Base-by-base conservation (phyloP, 495 filamentous ascomycete species). In the Daldinia loculata region DNA sequence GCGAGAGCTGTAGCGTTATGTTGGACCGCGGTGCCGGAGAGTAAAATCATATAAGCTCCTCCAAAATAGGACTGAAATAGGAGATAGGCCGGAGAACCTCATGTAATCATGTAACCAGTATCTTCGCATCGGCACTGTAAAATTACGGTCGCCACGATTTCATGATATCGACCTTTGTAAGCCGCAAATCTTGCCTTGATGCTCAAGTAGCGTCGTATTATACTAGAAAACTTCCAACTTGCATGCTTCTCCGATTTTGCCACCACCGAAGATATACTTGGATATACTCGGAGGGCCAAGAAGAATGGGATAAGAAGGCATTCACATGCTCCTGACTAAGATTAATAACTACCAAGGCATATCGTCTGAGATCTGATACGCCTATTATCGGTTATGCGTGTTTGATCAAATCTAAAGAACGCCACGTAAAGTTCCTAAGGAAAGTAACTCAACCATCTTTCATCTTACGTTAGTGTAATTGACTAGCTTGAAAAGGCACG, bases 151-250 rank as follows among this genome's bases (percentile, higher is more conserved):
- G 53, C 43, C 57, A 60, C 34, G 45, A 34, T 14, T 41, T 53
- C 32, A 45, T 29, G 9, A 27, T 29, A n/a, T 19, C 14, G 17
- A 9, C 39, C 34, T 53, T 12, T 6, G 15, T 57, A 59, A 32
- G 36, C 36, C 45, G 69, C 32, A 38, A 61, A 72, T 61, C 39
- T 61, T 65, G 17, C 56, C 60, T 51, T 32, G 17, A 39, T 68
- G 53, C 4, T 61, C 52, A 38, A 43, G 55, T 57, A 64, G 61
- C 64, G 60, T 72, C 61, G 50, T 57, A 62, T 68, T 27, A 34
- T 58, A 51, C 52, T 57, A 9, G 43, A 43, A 14, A 43, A 36
- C 7, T 38, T 39, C 30, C 43, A 32, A 29, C 12, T 38, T 48
- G 30, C 36, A 32, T 14, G 8, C 9, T 8, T 60, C 24, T 22